Base-by-base conservation (phyloP, 805 yeast genomes). In the Clavispora vitiphila region DNA sequence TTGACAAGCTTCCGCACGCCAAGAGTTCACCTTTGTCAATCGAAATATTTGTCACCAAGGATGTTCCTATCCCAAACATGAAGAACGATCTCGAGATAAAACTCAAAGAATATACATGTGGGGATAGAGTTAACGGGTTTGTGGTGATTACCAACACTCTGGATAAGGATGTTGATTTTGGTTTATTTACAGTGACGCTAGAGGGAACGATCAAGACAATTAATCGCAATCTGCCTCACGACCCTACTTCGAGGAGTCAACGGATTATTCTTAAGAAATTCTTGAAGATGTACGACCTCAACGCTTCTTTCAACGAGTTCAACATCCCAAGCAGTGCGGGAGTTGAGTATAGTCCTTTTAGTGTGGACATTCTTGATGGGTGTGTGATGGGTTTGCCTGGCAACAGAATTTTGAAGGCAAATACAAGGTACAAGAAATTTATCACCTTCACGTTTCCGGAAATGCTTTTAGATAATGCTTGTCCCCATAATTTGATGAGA, bases 371-470 rank as follows among this genome's bases (percentile, higher is more conserved):
- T 9, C 52, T 48, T 35, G 83, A 79, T 50, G 74, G 76, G 3
- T 61, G 70, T n/a, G 41, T 54, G 14, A 48, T 78, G 35, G 84
- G 83, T 0, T 55, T 80, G 15, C 76, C 75, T 8, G 60, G 71
- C 47, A 71, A 68, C 40, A 56, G 84, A 48, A 58, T 74, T 1
- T 58, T 80, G 27, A 65, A 66, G 41, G 80, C 83, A 2, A 56
- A 68, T 22, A 61, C 64, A 8, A 72, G 66, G 48, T 78, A 80
- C 50, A 78, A 78, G 52, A 80, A 80, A 53, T 77, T 71, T 48
- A 77, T 80, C 57, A 73, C 76, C 32, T 80, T 80, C 58, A 77
- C 71, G 54, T 69, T 80, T 38, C 86, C 86, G 1, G 61, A 69
- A 29, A 72, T 71, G 47, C 55, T 77, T 21, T 57, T 80, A 31